Base-by-base conservation (phyloP, 805 yeast genomes). In the Wickerhamiella allomyrinae region DNA sequence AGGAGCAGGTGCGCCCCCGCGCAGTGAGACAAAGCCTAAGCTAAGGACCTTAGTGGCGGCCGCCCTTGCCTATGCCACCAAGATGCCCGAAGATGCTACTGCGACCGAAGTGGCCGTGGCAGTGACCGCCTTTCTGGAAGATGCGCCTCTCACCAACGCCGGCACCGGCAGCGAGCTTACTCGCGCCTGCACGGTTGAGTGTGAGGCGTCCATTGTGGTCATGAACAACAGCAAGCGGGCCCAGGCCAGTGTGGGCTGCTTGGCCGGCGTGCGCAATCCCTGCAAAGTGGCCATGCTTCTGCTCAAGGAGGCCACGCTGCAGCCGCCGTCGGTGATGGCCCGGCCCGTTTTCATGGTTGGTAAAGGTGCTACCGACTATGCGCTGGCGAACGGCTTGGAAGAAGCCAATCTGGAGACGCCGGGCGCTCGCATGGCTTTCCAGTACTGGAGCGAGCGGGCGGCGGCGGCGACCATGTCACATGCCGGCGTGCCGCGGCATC, bases 101-200 rank as follows among this genome's bases (percentile, higher is more conserved):
- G 31, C 41, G 41, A 5, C 10, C 2, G 35, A 33, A 1, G 11
- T 45, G 13, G 46, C 44, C 4, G 41, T 20, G 1, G 8, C n/a
- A 2, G 29, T 49, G 17, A 31, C 37, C n/a, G 23, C 48, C 7
- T 9, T 53, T 14, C 52, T 66, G 9, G 70, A 66, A 40, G 55
- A 58, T 37, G 50, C 57, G 2, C 52, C 51, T 17, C 38, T 57
- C 29, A 63, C 67, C 5, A 66, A 66, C 45, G 61, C 67, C 2
- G 70, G 69, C 3, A 36, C 40, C 6, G 67, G 68, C n/a, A 61
- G 68, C 11, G 62, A 64, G 34, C 48, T 62, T 33, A 62, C 56
- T 20, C 29, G 22, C 2, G 41, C 41, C 9, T 67, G 66, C 2
- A 37, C 40, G 3, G 60, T 65, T 7, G 68, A 64, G 39, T 61